phyloP scores from a whole-genome alignment of 106 monocot species.

The Cymbidium sinense region DNA sequence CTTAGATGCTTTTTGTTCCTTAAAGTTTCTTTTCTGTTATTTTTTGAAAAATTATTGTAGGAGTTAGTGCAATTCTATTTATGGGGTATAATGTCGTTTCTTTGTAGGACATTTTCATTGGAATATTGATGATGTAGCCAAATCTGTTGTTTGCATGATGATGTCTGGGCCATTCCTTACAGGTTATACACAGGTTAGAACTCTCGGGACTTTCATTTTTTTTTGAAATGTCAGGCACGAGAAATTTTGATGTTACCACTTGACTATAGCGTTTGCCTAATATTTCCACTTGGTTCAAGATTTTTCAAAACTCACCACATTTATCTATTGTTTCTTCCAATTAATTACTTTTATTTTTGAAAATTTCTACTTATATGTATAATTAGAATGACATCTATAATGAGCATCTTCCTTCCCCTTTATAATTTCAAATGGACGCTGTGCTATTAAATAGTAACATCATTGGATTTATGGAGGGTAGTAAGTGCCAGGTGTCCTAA shows the following conservation, averaged over 20 bases:
- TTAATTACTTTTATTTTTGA: not conserved
- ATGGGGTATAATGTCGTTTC: not conserved
- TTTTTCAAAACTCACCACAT: not conserved
- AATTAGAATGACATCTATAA: not conserved
- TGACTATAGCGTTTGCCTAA: not conserved
- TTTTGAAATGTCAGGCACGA: not conserved
- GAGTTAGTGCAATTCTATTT: not conserved
- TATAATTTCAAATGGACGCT: too few species aligned
- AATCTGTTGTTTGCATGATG: constrained; percentile 84
- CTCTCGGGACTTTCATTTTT: not conserved
- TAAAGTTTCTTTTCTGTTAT: not conserved
- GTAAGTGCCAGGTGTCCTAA: too few species aligned
- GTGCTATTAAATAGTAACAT: too few species aligned
- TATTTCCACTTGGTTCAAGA: not conserved
- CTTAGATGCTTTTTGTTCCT: not conserved
- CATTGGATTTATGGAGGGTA: too few species aligned
- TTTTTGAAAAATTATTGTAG: not conserved
- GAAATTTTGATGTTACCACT: not conserved
- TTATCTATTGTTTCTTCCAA: not conserved
- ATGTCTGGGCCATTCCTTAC: constrained; percentile 91
- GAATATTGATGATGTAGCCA: constrained; percentile 82
- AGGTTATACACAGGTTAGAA: constrained; percentile 72
- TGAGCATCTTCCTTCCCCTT: not conserved
- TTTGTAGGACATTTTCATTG: constrained; percentile 91
- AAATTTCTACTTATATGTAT: not conserved